Evolutionary conservation across 257 asterid genomes (phyloP).

Genomic region (Solanum appendiculatum): DNA sequence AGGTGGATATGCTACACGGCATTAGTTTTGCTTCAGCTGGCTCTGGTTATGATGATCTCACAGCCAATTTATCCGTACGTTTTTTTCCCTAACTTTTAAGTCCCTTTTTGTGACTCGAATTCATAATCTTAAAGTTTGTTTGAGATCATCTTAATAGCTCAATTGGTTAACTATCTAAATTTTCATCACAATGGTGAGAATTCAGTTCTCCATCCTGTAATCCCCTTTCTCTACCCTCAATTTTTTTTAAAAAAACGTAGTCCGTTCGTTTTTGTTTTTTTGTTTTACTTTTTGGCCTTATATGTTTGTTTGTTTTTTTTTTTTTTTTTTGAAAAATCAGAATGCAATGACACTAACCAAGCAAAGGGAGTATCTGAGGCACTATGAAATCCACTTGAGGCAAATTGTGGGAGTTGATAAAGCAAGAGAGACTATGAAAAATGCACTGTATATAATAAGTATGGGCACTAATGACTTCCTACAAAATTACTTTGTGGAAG

Average conservation of each 20-base stretch:
- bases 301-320: not conserved
- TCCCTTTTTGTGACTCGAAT: too few relatives aligned
- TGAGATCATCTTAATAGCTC: too few relatives aligned
- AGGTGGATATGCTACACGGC: conserved; percentile 32
- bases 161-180: too few relatives aligned
- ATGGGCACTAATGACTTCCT: conserved; percentile 48
- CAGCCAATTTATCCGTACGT: conserved; percentile 35
- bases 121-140: too few relatives aligned
- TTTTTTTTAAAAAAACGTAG: not conserved
- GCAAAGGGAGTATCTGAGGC: conserved; percentile 35
- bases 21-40: conserved; percentile 53
- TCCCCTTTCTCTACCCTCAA: not conserved
- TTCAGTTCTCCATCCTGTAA: too few relatives aligned
- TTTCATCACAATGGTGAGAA: too few relatives aligned
- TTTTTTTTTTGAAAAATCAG: conserved; percentile 8
- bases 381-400: conserved; percentile 32
- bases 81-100: too few relatives aligned
- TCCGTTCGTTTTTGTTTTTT: too few relatives aligned
- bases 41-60: conserved; percentile 47
- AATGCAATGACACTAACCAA: conserved; percentile 29
- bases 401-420: conserved; percentile 23
- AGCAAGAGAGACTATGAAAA: conserved; percentile 14
- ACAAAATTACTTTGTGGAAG: conserved; percentile 29
- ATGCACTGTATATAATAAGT: conserved; percentile 33
- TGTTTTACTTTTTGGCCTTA: not conserved